Evolutionary conservation across 768 basidiomycete genomes (phyloP).

Genomic region (Lactifluus subvellereus): DNA sequence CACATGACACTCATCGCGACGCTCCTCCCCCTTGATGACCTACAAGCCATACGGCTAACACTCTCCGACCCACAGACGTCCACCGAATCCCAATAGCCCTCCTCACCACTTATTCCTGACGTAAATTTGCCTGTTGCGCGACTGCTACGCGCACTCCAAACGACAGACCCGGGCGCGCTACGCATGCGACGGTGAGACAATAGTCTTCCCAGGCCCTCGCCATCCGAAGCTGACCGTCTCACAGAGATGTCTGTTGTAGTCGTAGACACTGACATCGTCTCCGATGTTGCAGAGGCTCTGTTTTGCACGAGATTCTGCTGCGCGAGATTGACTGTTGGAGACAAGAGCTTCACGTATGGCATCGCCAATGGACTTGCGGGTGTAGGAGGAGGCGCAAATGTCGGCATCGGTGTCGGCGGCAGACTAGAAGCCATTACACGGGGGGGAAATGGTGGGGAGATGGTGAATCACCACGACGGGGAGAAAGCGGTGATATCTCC

Average conservation of each 20-base stretch:
- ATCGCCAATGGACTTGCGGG: slow-evolving; percentile 11
- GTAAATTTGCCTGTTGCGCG: slow-evolving; percentile 13
- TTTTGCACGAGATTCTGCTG: slow-evolving; percentile 19
- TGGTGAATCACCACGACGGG: slow-evolving; percentile 6
- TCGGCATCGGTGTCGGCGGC: slow-evolving; percentile 16
- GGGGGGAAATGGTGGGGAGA: slow-evolving; percentile 3
- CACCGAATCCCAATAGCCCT: slow-evolving; percentile 24
- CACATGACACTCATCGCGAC: slow-evolving; percentile 20
- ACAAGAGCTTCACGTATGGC: slow-evolving; percentile 21
- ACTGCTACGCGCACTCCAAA: slow-evolving; percentile 21
- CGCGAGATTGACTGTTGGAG: slow-evolving; percentile 22
- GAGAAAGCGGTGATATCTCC: slow-evolving; percentile 12
- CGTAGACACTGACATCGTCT: slow-evolving; percentile 19
- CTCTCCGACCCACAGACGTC: slow-evolving; percentile 20
- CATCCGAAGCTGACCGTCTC: slow-evolving; percentile 8
- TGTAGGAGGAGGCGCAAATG: slow-evolving; percentile 20
- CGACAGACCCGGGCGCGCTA: slow-evolving; percentile 22
- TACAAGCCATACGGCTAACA: neutral
- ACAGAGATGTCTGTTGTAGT: slow-evolving; percentile 14
- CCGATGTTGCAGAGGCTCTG: slow-evolving; percentile 17
- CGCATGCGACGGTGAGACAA: slow-evolving; percentile 21
- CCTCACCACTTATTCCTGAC: slow-evolving; percentile 13
- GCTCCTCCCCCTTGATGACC: slow-evolving; percentile 19
- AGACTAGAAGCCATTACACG: neutral
- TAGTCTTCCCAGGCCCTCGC: slow-evolving; percentile 9